Evolutionary conservation across 192 early-diverging fungal species (phyloP).

Genomic region (Podila verticillata): DNA sequence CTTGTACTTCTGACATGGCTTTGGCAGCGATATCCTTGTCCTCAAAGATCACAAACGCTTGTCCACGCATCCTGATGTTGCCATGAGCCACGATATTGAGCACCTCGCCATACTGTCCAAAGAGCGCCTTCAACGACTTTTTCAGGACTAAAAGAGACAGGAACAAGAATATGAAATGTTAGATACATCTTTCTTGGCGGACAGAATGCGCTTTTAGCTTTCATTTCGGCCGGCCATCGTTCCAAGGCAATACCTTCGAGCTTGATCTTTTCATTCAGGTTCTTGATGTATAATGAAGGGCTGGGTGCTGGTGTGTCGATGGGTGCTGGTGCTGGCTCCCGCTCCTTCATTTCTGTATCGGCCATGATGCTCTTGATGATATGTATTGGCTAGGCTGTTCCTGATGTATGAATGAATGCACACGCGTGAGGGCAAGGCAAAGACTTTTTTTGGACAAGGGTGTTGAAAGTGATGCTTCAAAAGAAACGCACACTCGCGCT

Average conservation of each 20-base stretch:
- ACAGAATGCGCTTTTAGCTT: background rate
- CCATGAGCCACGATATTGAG: slow-evolving; percentile 82
- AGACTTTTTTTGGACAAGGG: background rate
- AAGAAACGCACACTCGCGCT: too few relatives aligned
- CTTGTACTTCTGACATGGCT: slow-evolving; percentile 86
- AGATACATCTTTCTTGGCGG: background rate
- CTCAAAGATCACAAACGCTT: slow-evolving; percentile 92
- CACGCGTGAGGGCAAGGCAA: background rate
- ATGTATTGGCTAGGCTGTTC: background rate
- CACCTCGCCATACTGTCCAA: slow-evolving; percentile 86
- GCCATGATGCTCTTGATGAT: slow-evolving; percentile 12
- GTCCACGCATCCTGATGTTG: slow-evolving; percentile 89
- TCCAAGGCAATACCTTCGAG: slow-evolving; percentile 55
- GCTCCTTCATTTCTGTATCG: slow-evolving; percentile 25
- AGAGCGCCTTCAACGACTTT: slow-evolving; percentile 79
- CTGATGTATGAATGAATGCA: background rate
- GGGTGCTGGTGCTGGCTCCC: slow-evolving; percentile 28
- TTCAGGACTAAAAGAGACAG: slow-evolving; percentile 66
- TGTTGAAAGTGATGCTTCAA: too few relatives aligned
- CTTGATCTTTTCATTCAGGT: slow-evolving; percentile 82
- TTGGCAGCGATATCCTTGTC: slow-evolving; percentile 74
- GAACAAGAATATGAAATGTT: background rate
- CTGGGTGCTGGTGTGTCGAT: slow-evolving; percentile 70
- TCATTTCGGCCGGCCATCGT: too few relatives aligned
- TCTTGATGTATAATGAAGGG: slow-evolving; percentile 83